A percentile compares a stretch with the other conserved stretches of the same genome.
Conservation (phyloP, 331 rosid species). For the Spiraea crenata region DNA sequence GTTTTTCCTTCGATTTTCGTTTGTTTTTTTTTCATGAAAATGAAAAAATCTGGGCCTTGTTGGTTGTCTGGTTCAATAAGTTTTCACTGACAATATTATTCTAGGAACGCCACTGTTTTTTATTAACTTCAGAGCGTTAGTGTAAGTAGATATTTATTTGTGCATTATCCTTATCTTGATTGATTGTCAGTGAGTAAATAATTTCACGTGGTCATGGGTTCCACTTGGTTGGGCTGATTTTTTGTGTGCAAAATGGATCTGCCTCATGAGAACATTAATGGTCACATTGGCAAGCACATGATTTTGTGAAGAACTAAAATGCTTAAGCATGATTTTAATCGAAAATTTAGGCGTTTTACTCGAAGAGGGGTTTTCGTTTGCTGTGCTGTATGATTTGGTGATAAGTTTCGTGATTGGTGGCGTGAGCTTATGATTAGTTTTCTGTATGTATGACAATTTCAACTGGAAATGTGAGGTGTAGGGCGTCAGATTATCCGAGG, state of each 20-base stretch:
- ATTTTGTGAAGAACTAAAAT: neutral
- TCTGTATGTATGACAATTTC: neutral
- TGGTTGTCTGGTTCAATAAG: neutral
- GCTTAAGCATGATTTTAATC: neutral
- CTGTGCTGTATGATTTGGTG: neutral
- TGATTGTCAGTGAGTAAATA: neutral
- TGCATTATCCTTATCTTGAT: slow-evolving; percentile 26
- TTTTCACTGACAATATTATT: slow-evolving; percentile 11
- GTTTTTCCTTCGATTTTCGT: neutral
- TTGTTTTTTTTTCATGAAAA: neutral
- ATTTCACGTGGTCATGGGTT: slow-evolving; percentile 24
- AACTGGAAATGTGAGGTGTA: slow-evolving; percentile 35
- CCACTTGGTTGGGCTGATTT: slow-evolving; percentile 14
- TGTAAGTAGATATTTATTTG: neutral
- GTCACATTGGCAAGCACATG: neutral
- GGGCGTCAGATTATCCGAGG: slow-evolving; percentile 87
- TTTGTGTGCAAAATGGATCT: neutral
- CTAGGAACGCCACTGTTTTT: slow-evolving; percentile 23
- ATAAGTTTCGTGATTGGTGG: neutral
- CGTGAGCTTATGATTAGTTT: neutral
- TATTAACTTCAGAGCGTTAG: neutral
- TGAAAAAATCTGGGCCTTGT: neutral
- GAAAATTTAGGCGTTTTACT: neutral
- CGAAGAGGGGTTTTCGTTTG: slow-evolving; percentile 2
- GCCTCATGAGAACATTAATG: neutral